Evolutionary conservation across 176 grass and related monocot genomes (phyloP).

Genomic region (Thalia dealbata): DNA sequence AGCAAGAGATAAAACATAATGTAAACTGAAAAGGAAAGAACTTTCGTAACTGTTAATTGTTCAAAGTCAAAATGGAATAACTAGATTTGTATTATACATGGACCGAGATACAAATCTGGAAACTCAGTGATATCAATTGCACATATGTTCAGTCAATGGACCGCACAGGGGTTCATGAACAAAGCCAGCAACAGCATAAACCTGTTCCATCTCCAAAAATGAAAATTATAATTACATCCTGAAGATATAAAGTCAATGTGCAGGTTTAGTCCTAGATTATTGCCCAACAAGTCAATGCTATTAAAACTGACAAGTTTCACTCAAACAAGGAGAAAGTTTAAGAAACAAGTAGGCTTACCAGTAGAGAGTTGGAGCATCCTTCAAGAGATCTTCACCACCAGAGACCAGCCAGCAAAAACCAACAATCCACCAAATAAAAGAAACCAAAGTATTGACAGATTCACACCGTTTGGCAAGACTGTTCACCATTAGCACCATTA

Average conservation of each 20-base stretch:
- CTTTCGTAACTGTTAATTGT: background rate
- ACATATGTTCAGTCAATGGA: background rate
- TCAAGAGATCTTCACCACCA: constrained; percentile 50
- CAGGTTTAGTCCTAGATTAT: background rate
- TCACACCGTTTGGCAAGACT: constrained; percentile 61
- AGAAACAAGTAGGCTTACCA: constrained; percentile 37
- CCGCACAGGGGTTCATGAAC: background rate
- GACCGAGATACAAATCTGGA: background rate
- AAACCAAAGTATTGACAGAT: constrained; percentile 66
- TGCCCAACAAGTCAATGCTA: background rate
- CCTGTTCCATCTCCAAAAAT: background rate
- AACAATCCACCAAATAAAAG: constrained; percentile 94
- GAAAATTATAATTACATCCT: background rate
- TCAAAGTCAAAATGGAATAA: background rate
- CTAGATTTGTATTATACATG: background rate
- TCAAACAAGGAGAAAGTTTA: background rate
- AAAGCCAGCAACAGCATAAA: background rate
- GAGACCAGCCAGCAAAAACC: constrained; percentile 91
- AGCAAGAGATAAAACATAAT: background rate
- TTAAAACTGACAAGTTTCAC: background rate
- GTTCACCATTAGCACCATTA: constrained; percentile 19
- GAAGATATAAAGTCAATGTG: background rate
- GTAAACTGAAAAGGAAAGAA: background rate
- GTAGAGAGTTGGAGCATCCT: constrained; percentile 71
- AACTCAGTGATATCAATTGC: background rate